Conservation (phyloP, 2,329 filamentous ascomycete species). For the Alternaria sp. region DNA sequence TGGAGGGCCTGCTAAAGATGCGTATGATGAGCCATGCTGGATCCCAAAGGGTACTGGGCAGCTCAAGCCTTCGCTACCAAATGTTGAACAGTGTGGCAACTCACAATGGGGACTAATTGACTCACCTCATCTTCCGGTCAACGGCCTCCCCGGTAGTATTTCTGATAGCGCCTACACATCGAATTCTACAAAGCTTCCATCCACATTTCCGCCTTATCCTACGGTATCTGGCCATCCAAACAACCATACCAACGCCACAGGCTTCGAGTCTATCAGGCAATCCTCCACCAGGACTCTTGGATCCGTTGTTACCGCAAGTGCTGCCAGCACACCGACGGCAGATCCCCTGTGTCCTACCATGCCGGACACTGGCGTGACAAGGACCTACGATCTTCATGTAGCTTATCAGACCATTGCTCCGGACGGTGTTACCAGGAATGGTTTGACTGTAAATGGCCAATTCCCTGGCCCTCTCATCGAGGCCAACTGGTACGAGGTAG, state of each 20-base stretch:
- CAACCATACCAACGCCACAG: constrained; percentile 17
- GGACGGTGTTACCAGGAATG: constrained; percentile 40
- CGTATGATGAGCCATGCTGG: constrained; percentile 40
- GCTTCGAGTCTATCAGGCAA: constrained; percentile 3
- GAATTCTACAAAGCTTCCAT: background rate
- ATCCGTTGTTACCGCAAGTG: background rate
- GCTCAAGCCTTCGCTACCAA: constrained; percentile 30
- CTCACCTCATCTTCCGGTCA: constrained; percentile 34
- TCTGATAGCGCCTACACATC: constrained; percentile 8
- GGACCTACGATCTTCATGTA: constrained; percentile 38
- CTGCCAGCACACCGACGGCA: constrained; percentile 15
- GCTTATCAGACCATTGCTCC: constrained; percentile 42
- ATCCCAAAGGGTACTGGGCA: constrained; percentile 31
- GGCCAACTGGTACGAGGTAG: constrained; percentile 34
- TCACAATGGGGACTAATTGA: constrained; percentile 41
- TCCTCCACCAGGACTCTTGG: constrained; percentile 1
- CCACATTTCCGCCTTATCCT: constrained; percentile 13
- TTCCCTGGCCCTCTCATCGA: constrained; percentile 46
- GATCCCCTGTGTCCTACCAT: constrained; percentile 32
- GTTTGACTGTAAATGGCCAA: constrained; percentile 41
- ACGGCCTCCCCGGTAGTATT: constrained; percentile 25
- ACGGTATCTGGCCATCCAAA: constrained; percentile 13
- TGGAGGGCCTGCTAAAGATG: constrained; percentile 28
- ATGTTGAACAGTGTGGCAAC: constrained; percentile 37
- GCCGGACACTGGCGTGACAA: constrained; percentile 45